phyloP scores from a whole-genome alignment of 257 asterid species.

The Anisodus tanguticus region DNA sequence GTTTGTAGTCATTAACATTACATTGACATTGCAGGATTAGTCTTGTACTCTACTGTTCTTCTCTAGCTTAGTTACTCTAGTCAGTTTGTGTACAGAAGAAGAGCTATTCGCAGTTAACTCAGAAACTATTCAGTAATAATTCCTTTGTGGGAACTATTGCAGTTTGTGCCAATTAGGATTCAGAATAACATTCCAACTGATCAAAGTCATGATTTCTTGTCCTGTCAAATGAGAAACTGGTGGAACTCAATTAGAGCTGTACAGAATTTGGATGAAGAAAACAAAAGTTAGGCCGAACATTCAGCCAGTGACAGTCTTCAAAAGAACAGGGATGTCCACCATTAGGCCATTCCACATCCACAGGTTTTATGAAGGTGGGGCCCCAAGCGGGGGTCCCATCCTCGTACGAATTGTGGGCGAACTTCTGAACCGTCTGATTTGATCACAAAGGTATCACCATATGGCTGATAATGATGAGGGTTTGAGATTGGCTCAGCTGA shows the following conservation, averaged over 20 bases:
- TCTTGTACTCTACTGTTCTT: conserved; percentile 10
- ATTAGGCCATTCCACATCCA: conserved; percentile 61
- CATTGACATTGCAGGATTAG: conserved; percentile 23
- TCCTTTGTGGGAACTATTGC: background rate
- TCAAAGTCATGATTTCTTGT: background rate
- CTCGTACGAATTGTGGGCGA: conserved; percentile 74
- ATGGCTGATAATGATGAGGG: conserved; percentile 87
- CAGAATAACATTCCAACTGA: background rate
- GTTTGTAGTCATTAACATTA: conserved; percentile 9
- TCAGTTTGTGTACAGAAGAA: conserved; percentile 31
- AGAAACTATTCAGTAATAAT: conserved; percentile 12
- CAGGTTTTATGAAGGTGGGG: conserved; percentile 45
- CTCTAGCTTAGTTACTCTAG: conserved; percentile 7
- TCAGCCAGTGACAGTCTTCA: conserved; percentile 82
- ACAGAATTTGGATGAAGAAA: background rate
- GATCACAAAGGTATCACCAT: conserved; percentile 78
- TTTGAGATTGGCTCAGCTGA: conserved; percentile 90
- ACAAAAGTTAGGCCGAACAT: conserved; percentile 23
- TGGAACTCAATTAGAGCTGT: background rate
- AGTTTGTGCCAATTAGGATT: background rate
- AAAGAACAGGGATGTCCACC: conserved; percentile 61
- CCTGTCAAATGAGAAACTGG: background rate
- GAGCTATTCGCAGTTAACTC: conserved; percentile 24
- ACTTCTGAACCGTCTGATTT: conserved; percentile 67
- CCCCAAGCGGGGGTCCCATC: conserved; percentile 93